Conservation (phyloP, 2,329 filamentous ascomycete species). For the Ceratocystis smalleyi region DNA sequence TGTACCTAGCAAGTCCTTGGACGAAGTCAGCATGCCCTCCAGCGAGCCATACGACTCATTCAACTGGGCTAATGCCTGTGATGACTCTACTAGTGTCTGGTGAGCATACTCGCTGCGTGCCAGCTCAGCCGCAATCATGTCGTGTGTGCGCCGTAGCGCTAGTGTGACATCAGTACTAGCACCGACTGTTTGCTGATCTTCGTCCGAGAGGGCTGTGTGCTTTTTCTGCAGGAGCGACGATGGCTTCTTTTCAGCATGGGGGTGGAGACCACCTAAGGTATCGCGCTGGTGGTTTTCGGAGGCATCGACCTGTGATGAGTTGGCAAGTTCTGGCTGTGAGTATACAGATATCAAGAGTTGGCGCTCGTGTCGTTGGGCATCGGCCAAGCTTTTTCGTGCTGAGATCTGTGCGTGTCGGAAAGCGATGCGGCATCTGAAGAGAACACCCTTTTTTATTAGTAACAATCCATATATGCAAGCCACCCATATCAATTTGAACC, state of each 20-base stretch:
- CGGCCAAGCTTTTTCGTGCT: conserved; percentile 59
- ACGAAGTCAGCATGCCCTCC: conserved; percentile 59
- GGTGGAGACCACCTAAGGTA: conserved; percentile 14
- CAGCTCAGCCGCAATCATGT: conserved; percentile 71
- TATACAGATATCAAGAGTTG: conserved; percentile 57
- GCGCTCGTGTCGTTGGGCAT: conserved; percentile 60
- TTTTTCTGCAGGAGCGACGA: conserved; percentile 21
- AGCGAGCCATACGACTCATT: conserved; percentile 68
- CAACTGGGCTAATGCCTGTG: conserved; percentile 64
- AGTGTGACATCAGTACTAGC: conserved; percentile 73
- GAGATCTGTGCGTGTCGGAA: conserved; percentile 72
- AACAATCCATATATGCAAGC: background rate
- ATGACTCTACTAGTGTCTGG: conserved; percentile 72
- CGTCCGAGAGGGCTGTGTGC: conserved; percentile 34
- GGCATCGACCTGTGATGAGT: conserved; percentile 18
- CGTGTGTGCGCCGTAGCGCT: conserved; percentile 70
- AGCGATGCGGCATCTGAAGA: conserved; percentile 38
- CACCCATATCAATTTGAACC: background rate
- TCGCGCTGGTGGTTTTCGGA: conserved; percentile 19
- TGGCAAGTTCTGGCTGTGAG: conserved; percentile 28
- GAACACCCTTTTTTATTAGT: conserved; percentile 13
- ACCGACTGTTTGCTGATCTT: conserved; percentile 57
- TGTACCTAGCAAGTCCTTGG: conserved; percentile 58
- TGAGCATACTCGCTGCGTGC: conserved; percentile 78
- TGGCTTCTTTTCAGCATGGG: conserved; percentile 19